These are phyloP conservation scores for Cladorrhinum sp. DNA, from an alignment of 2,329 filamentous ascomycete genomes.

Conservation along the genomic window DNA sequence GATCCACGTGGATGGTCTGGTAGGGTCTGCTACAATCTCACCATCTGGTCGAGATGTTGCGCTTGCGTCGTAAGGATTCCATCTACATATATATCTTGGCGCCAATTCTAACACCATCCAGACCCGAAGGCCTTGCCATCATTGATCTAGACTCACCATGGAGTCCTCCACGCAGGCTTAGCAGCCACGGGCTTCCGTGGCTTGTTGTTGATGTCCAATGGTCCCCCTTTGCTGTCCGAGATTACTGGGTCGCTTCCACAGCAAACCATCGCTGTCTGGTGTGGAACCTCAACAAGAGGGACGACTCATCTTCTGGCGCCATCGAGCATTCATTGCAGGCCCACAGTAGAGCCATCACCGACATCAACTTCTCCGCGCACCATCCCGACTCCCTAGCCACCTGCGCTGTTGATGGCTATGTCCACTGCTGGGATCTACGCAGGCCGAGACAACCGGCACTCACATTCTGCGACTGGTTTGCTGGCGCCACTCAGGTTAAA, in stretches of 20 bases:
- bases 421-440: slow-evolving; percentile 88
- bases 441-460: slow-evolving; percentile 68
- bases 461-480: slow-evolving; percentile 89
- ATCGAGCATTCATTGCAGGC: slow-evolving; percentile 87
- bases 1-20: slow-evolving; percentile 75
- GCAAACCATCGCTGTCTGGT: slow-evolving; percentile 92
- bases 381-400: slow-evolving; percentile 87
- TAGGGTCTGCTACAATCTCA: slow-evolving; percentile 90
- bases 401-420: slow-evolving; percentile 88
- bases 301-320: slow-evolving; percentile 65
- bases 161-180: slow-evolving; percentile 77
- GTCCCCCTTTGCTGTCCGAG: slow-evolving; percentile 85
- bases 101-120: slow-evolving; percentile 30
- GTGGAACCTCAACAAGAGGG: slow-evolving; percentile 81
- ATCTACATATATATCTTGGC: background rate
- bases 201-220: slow-evolving; percentile 94
- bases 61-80: slow-evolving; percentile 64
- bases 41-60: slow-evolving; percentile 88
- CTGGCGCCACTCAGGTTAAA: slow-evolving; percentile 91
- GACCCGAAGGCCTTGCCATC: slow-evolving; percentile 81
- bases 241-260: slow-evolving; percentile 92
- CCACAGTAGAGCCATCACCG: slow-evolving; percentile 82
- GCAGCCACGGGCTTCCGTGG: slow-evolving; percentile 84
- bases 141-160: slow-evolving; percentile 90
- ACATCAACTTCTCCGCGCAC: slow-evolving; percentile 93